Conservation (phyloP, 1,284 basidiomycete genomes). For the Fistulinella cinereoalba region DNA sequence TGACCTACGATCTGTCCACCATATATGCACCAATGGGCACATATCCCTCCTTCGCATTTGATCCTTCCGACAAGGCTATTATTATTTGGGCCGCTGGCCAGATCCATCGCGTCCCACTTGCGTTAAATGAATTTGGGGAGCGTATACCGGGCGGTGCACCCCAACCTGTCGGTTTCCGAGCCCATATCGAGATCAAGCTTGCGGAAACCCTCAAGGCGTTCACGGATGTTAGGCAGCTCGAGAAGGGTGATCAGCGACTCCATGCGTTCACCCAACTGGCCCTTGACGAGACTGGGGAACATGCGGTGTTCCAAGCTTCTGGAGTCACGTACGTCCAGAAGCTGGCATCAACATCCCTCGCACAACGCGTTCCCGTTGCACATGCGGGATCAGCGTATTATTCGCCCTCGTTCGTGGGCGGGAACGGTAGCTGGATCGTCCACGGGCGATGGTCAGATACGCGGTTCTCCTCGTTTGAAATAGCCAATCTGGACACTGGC, state of each 20-base stretch:
- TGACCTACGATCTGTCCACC: constrained; percentile 60
- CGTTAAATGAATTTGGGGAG: constrained; percentile 46
- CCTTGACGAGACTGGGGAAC: constrained; percentile 50
- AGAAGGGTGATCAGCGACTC: constrained; percentile 55
- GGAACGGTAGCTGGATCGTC: constrained; percentile 47
- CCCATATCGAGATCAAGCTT: constrained; percentile 58
- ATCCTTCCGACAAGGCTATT: constrained; percentile 52
- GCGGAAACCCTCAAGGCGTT: constrained; percentile 54
- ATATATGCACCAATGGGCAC: constrained; percentile 73
- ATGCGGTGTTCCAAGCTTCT: constrained; percentile 62
- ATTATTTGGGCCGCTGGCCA: constrained; percentile 73
- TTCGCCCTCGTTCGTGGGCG: constrained; percentile 62
- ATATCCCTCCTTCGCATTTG: constrained; percentile 69
- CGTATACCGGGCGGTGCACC: constrained; percentile 47
- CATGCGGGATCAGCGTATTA: constrained; percentile 54
- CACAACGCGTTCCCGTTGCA: constrained; percentile 46
- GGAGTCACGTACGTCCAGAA: constrained; percentile 59
- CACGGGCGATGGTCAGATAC: constrained; percentile 68
- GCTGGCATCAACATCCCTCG: constrained; percentile 29
- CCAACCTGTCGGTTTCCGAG: constrained; percentile 53
- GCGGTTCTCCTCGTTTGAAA: constrained; percentile 60
- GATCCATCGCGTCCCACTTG: constrained; percentile 58
- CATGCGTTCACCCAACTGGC: constrained; percentile 59
- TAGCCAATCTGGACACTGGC: constrained; percentile 51
- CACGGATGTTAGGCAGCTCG: constrained; percentile 49